These are phyloP conservation scores for Hymenotorrendiella dingleyae DNA, from an alignment of 2,329 filamentous ascomycete species.

Conservation along the genomic window DNA sequence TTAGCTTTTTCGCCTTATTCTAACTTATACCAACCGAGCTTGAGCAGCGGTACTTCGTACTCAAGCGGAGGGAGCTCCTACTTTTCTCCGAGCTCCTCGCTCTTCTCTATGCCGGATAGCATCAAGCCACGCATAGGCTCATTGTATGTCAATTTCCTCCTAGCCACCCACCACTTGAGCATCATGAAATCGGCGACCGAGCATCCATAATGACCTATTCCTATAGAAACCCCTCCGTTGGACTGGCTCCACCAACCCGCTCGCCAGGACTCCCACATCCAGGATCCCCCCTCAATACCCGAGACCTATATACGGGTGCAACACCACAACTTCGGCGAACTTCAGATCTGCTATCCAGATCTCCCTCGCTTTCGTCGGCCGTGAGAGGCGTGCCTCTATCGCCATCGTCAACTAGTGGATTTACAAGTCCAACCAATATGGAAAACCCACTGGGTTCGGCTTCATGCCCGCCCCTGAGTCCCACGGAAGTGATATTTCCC, in stretches of 20 bases:
- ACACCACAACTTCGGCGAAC: constrained; percentile 27
- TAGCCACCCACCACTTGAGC: background rate
- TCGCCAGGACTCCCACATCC: constrained; percentile 29
- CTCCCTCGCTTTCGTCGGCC: constrained; percentile 26
- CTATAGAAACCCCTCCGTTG: constrained; percentile 26
- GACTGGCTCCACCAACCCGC: constrained; percentile 29
- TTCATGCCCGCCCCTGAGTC: constrained; percentile 30
- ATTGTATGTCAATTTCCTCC: constrained; percentile 24
- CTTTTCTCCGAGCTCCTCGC: constrained; percentile 25
- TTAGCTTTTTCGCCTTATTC: constrained; percentile 27
- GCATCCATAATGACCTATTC: constrained; percentile 25
- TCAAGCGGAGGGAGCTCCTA: constrained; percentile 25
- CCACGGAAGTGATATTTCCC: constrained; percentile 38
- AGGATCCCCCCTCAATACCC: constrained; percentile 25
- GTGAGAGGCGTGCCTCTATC: constrained; percentile 29
- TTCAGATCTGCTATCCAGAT: constrained; percentile 28
- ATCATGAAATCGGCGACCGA: constrained; percentile 14
- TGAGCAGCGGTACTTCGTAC: constrained; percentile 29
- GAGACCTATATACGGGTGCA: constrained; percentile 29
- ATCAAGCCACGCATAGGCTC: constrained; percentile 29
- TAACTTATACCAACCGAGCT: constrained; percentile 25
- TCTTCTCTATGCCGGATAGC: constrained; percentile 31
- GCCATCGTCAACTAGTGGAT: constrained; percentile 29
- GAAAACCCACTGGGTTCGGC: constrained; percentile 22
- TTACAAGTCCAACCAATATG: constrained; percentile 31